These are phyloP conservation scores for Amaranthus palmeri DNA, from an alignment of 148 eudicot species.

Conservation along the genomic window DNA sequence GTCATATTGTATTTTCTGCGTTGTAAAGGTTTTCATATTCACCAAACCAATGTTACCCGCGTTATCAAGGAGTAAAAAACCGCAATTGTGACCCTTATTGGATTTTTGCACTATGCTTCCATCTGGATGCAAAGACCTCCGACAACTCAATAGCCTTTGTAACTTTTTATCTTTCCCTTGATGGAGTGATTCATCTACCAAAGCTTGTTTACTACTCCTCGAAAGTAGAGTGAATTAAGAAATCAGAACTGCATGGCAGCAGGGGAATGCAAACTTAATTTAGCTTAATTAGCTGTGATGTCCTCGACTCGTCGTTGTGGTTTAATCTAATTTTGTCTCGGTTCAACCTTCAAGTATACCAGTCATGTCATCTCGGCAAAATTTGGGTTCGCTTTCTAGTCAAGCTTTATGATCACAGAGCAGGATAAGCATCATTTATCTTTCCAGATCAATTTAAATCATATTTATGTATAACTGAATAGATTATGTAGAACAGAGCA, in stretches of 20 bases:
- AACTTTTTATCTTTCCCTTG: no score
- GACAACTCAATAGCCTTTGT: no score
- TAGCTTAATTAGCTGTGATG: background rate
- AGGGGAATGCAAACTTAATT: background rate
- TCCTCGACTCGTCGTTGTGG: background rate
- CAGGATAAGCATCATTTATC: background rate
- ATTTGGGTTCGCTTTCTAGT: background rate
- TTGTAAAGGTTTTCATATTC: no score
- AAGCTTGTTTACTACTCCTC: background rate
- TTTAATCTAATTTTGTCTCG: background rate
- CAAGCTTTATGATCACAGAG: background rate
- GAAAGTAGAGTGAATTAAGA: background rate
- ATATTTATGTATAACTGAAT: no score
- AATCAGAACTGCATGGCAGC: background rate
- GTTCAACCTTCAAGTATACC: background rate
- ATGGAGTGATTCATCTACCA: background rate
- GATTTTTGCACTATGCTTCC: no score
- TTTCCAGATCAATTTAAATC: no score
- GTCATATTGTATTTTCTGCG: no score
- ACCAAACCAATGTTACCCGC: no score
- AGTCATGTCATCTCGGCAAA: background rate
- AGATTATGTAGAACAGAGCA: no score
- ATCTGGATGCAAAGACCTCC: no score
- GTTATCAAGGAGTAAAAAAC: no score
- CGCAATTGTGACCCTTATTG: no score